Evolutionary conservation across 2,329 filamentous ascomycete species (phyloP).

Genomic region (Cercospora berteroae): DNA sequence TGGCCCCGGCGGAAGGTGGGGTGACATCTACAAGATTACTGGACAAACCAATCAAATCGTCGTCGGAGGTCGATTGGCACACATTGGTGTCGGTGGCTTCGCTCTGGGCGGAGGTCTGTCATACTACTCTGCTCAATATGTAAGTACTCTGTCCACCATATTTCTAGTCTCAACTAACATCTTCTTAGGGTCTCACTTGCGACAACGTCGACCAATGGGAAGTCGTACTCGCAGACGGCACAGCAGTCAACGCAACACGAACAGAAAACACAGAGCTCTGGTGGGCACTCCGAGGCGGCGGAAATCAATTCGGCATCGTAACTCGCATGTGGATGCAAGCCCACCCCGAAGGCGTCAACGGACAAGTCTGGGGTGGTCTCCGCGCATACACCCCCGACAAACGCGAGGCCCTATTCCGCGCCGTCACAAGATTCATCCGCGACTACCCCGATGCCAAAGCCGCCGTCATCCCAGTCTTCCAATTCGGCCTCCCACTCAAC

Average conservation of each 20-base stretch:
- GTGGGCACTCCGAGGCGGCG: constrained; percentile 52
- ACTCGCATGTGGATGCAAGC: constrained; percentile 25
- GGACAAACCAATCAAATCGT: constrained; percentile 23
- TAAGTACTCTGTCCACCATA: background rate
- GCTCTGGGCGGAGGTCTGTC: constrained; percentile 24
- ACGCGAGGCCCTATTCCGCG: constrained; percentile 19
- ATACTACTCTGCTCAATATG: constrained; percentile 24
- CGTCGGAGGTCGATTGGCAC: constrained; percentile 20
- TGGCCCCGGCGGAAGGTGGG: constrained; percentile 25
- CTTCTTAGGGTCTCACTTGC: constrained; percentile 16
- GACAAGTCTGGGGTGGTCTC: constrained; percentile 25
- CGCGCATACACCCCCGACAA: constrained; percentile 22
- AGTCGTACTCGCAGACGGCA: constrained; percentile 55
- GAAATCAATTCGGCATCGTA: constrained; percentile 47
- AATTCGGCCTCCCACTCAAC: constrained; percentile 21
- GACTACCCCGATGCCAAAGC: constrained; percentile 23
- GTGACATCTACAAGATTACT: constrained; percentile 24
- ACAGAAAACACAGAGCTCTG: constrained; percentile 50
- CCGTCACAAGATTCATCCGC: constrained; percentile 19
- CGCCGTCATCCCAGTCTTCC: constrained; percentile 23
- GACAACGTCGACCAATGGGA: constrained; percentile 24
- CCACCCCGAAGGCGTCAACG: constrained; percentile 25
- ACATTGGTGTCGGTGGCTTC: constrained; percentile 22
- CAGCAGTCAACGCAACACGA: constrained; percentile 48
- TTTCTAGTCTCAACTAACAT: background rate